These are phyloP conservation scores for Cordia subcordata DNA, from an alignment of 257 asterid species.

Conservation along the genomic window DNA sequence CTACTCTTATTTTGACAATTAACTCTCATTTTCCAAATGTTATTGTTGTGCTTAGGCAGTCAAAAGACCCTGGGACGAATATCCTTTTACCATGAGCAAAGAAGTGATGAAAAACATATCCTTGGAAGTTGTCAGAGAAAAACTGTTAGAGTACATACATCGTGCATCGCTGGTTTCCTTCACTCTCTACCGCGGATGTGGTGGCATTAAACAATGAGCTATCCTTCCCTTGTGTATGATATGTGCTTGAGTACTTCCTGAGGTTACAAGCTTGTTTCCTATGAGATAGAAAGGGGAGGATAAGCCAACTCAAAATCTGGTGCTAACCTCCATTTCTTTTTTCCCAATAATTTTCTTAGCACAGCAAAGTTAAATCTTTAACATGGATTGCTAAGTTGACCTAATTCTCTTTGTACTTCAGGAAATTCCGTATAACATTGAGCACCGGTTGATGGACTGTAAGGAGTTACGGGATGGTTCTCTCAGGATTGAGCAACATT, in stretches of 20 bases:
- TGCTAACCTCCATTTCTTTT: too few species aligned
- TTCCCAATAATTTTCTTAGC: too few species aligned
- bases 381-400: background rate
- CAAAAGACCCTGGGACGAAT: slow-evolving; percentile 92
- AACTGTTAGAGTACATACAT: slow-evolving; percentile 76
- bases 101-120: slow-evolving; percentile 93
- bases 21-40: background rate
- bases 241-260: background rate
- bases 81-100: slow-evolving; percentile 79
- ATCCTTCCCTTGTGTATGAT: background rate
- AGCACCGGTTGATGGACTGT: slow-evolving; percentile 90
- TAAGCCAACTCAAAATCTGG: too few species aligned
- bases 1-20: background rate
- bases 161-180: slow-evolving; percentile 44
- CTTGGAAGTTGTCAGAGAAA: slow-evolving; percentile 83
- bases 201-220: too few species aligned
- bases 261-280: too few species aligned
- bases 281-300: too few species aligned
- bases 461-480: slow-evolving; percentile 89
- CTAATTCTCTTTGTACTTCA: slow-evolving; percentile 15
- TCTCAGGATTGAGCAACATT: slow-evolving; percentile 90
- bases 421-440: slow-evolving; percentile 91
- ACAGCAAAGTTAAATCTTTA: too few species aligned
- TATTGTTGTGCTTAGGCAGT: slow-evolving; percentile 51
- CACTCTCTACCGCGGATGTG: background rate